Evolutionary conservation across 2,329 filamentous ascomycete species (phyloP), one percentile per base, ranked within the genome.

Genomic region (Hypoxylon sp.): DNA sequence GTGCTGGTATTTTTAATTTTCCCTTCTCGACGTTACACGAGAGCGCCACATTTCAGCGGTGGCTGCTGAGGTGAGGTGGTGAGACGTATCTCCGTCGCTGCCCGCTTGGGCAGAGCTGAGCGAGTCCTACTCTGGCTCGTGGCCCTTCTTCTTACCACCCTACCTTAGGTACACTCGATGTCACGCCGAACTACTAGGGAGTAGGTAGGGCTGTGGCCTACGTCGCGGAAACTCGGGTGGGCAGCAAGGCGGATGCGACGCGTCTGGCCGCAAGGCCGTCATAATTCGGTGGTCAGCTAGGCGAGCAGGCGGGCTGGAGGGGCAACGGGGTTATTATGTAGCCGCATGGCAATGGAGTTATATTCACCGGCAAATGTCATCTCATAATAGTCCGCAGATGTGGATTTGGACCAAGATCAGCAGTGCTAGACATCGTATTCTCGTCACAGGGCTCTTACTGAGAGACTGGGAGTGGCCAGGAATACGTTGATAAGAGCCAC

Each of bases 11-110:
- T n/a, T 26, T 21, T 31, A 51, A 26, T 11, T 43, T n/a, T n/a
- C n/a, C 11, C 2, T 3, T 53, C 23, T 27, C 42, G 29, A 41
- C 24, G 42, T 43, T 56, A 45, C 42, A 45, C 35, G 41, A 48
- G 41, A 23, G 42, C 23, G 52, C 51, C 47, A 51, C 40, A 52
- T n/a, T n/a, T n/a, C n/a, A n/a, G n/a, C n/a, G n/a, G n/a, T 33
- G 40, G 51, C 33, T 29, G 58, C 58, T 57, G 53, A 60, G 43
- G 48, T 57, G 53, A 57, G 52, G 46, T 47, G 46, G 51, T 26
- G 18, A 46, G 24, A 10, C 21, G 17, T 43, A 9, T 2, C n/a
- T n/a, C n/a, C n/a, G n/a, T n/a, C n/a, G n/a, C n/a, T n/a, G n/a
- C 24, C 23, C 6, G 9, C 20, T 13, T 3, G 31, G 35, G 21